phyloP scores from a whole-genome alignment of 2,329 filamentous ascomycete species.

The Fusarium staphyleae region DNA sequence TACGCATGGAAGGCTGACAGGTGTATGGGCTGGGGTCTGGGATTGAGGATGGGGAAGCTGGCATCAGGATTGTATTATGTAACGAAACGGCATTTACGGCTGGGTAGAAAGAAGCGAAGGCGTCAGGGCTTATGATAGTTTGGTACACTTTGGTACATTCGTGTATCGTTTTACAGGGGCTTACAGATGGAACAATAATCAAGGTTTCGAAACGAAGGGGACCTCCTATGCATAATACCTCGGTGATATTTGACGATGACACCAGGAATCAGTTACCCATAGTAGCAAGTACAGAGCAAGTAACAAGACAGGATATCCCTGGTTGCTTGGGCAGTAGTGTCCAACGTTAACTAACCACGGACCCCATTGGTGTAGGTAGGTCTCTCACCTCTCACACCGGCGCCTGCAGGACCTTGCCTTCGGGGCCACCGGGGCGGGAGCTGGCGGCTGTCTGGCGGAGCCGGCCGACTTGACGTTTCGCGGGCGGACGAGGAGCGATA shows the following conservation, averaged over 20 bases:
- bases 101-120: conserved; percentile 29
- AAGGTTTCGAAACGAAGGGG: neutral
- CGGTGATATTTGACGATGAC: neutral
- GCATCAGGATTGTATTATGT: conserved; percentile 29
- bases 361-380: neutral
- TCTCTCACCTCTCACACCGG: neutral
- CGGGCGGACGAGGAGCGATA: neutral
- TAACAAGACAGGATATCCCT: neutral
- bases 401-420: neutral
- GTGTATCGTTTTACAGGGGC: conserved; percentile 7
- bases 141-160: conserved; percentile 1
- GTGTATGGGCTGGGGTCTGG: conserved; percentile 17
- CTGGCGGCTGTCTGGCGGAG: conserved; percentile 33
- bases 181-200: conserved; percentile 7
- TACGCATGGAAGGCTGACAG: neutral
- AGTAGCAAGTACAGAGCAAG: too few species aligned
- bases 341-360: too few species aligned
- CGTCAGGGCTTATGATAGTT: conserved; percentile 25
- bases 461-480: conserved; percentile 25
- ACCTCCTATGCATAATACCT: neutral
- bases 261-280: too few species aligned
- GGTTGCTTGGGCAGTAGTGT: too few species aligned
- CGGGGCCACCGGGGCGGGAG: conserved; percentile 15
- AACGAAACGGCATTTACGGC: conserved; percentile 26
- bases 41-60: conserved; percentile 10